phyloP scores from a whole-genome alignment of 805 yeast species.

The Metschnikowia cerradonensis region DNA sequence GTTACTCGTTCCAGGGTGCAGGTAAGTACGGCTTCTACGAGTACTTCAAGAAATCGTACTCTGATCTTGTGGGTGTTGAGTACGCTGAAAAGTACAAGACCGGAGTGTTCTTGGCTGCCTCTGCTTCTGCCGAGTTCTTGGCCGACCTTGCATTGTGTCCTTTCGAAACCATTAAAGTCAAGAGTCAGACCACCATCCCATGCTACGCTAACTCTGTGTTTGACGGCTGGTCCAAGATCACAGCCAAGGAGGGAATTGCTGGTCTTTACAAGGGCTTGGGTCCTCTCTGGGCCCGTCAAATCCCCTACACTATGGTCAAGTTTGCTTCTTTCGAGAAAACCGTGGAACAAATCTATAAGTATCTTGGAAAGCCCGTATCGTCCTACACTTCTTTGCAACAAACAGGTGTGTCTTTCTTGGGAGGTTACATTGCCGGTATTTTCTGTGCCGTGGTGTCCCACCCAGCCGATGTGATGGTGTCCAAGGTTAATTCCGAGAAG shows the following conservation, averaged over 20 bases:
- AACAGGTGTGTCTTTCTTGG: slow-evolving; percentile 90
- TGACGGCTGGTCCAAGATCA: slow-evolving; percentile 65
- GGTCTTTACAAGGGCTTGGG: slow-evolving; percentile 84
- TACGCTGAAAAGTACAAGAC: slow-evolving; percentile 63
- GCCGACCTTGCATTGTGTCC: slow-evolving; percentile 93
- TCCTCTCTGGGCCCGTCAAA: slow-evolving; percentile 94
- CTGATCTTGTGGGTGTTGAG: slow-evolving; percentile 62
- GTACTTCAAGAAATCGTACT: slow-evolving; percentile 76
- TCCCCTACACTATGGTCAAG: slow-evolving; percentile 98
- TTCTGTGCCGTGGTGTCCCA: slow-evolving; percentile 94
- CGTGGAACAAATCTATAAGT: slow-evolving; percentile 72
- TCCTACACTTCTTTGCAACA: slow-evolving; percentile 73
- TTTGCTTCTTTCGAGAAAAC: slow-evolving; percentile 92
- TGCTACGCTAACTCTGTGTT: slow-evolving; percentile 65
- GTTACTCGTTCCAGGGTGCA: slow-evolving; percentile 94
- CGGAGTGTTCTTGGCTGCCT: slow-evolving; percentile 71
- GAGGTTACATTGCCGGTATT: slow-evolving; percentile 97
- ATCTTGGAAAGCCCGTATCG: slow-evolving; percentile 66
- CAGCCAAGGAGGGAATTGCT: slow-evolving; percentile 63
- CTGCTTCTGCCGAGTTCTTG: slow-evolving; percentile 90
- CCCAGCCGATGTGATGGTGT: slow-evolving; percentile 99
- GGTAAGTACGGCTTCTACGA: slow-evolving; percentile 97
- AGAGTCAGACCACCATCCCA: slow-evolving; percentile 89
- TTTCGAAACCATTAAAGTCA: slow-evolving; percentile 91
- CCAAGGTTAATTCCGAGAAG: slow-evolving; percentile 78